phyloP scores from a whole-genome alignment of 2,329 filamentous ascomycete species.

The Diaporthe sp. region DNA sequence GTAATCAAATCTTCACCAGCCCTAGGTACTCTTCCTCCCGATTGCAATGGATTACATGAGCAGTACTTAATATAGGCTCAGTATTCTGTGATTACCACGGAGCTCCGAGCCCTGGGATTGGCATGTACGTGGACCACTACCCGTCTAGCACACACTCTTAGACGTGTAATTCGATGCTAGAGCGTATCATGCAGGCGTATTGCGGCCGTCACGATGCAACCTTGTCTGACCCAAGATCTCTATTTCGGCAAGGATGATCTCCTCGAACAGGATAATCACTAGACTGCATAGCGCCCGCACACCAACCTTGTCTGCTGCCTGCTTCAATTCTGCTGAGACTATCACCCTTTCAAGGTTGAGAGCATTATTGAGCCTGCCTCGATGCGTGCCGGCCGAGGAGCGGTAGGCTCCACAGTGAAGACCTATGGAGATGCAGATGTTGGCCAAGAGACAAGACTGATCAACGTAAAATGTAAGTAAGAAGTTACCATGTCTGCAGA shows the following conservation, averaged over 20 bases:
- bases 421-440: neutral
- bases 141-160: no score
- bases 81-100: neutral
- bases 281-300: neutral
- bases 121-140: neutral
- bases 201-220: neutral
- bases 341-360: no score
- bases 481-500: neutral
- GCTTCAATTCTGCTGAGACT: no score
- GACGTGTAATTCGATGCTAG: no score
- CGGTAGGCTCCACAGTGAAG: neutral
- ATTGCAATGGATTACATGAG: neutral
- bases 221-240: neutral
- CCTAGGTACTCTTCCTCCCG: accelerated
- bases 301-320: no score
- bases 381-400: neutral
- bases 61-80: neutral
- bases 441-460: neutral
- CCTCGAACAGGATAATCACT: neutral
- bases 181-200: neutral
- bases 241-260: neutral
- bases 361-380: neutral
- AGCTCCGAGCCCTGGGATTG: neutral
- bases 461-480: neutral
- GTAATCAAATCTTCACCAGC: neutral